A percentile compares a stretch with the other conserved stretches of the same genome.
Conservation (phyloP, 169 alveolate genomes). For the Sarcocystis neurona region DNA sequence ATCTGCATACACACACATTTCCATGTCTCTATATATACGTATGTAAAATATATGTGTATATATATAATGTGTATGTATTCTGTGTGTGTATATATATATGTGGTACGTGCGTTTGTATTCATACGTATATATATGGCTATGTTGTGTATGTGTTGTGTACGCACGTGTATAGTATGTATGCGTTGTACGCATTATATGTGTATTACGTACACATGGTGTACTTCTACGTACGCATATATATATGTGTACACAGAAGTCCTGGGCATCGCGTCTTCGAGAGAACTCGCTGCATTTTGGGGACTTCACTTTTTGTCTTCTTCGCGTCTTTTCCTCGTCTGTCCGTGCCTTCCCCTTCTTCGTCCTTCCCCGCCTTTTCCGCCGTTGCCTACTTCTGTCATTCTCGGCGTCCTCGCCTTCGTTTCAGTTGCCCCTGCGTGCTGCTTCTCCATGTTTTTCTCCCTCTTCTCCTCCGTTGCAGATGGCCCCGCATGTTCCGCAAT, state of each 20-base stretch:
- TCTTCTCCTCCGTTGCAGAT: constrained; percentile 45
- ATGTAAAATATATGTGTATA: neutral
- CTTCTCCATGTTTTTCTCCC: neutral
- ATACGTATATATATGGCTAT: neutral
- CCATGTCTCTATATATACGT: neutral
- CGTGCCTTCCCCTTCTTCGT: neutral
- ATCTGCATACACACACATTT: neutral
- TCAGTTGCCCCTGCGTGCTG: constrained; percentile 4
- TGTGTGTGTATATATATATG: neutral
- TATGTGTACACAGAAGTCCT: too few species aligned
- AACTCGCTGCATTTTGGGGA: too few species aligned
- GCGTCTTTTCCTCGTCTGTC: neutral
- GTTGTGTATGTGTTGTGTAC: neutral
- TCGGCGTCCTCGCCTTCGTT: neutral
- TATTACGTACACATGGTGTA: neutral
- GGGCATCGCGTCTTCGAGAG: too few species aligned
- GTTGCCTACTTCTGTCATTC: neutral
- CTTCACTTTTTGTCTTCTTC: neutral
- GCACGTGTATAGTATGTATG: neutral
- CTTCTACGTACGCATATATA: too few species aligned
- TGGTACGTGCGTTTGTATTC: neutral
- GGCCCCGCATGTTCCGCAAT: constrained; percentile 76
- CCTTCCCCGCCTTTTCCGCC: neutral
- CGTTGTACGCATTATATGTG: neutral
- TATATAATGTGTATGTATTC: neutral